Conservation (phyloP, 352 stramenopile genomes). For the Globisporangium spinosum region DNA sequence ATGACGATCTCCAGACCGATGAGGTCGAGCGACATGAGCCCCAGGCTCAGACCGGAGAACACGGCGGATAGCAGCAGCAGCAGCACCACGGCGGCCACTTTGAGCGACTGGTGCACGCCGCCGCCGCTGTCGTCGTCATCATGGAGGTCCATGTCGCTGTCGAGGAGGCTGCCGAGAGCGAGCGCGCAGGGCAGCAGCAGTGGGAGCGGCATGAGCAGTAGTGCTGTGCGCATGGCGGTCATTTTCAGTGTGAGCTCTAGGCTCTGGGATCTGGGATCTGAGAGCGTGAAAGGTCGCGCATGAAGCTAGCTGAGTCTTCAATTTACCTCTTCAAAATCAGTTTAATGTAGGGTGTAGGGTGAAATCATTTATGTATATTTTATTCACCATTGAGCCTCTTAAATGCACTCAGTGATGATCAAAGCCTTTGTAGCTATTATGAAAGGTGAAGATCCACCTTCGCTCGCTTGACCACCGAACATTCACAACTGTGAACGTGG, state of each 20-base stretch:
- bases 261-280: too few relatives aligned
- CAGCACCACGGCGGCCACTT: conserved; percentile 47
- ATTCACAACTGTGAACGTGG: background rate
- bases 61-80: conserved; percentile 86
- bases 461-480: background rate
- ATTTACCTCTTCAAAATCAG: background rate
- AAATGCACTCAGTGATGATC: background rate
- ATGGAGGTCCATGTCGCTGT: conserved; percentile 1
- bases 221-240: background rate
- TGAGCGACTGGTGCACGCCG: conserved; percentile 23
- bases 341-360: background rate
- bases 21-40: conserved; percentile 96
- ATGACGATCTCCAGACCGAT: conserved; percentile 97
- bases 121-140: conserved; percentile 11
- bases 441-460: background rate
- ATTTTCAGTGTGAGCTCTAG: background rate
- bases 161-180: background rate
- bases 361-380: background rate
- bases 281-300: conserved; percentile 2
- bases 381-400: background rate
- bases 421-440: background rate
- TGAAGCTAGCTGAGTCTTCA: too few relatives aligned
- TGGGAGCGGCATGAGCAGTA: conserved; percentile 3
- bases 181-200: conserved; percentile 1
- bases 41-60: conserved; percentile 94